phyloP scores from a whole-genome alignment of 371 early-diverging fungal species.

The Umbelopsis sp. region DNA sequence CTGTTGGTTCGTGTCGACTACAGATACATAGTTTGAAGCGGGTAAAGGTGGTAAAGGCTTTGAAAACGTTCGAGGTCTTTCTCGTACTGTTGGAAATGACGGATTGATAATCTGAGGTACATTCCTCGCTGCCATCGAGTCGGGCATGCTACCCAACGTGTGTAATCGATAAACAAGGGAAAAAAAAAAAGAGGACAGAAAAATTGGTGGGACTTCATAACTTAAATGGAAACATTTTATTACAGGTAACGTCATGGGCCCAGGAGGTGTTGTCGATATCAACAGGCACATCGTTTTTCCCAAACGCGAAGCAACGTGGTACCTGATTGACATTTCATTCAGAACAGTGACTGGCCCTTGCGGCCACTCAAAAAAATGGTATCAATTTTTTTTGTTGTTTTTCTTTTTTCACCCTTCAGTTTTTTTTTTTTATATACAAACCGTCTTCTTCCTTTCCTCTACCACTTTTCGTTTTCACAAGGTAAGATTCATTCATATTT shows the following conservation, averaged over 20 bases:
- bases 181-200: background rate
- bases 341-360: background rate
- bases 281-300: too few relatives aligned
- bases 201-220: background rate
- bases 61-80: slow-evolving; percentile 3
- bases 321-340: too few relatives aligned
- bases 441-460: too few relatives aligned
- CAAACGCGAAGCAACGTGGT: too few relatives aligned
- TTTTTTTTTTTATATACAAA: too few relatives aligned
- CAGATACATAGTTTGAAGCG: slow-evolving; percentile 3
- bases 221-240: background rate
- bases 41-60: slow-evolving; percentile 12
- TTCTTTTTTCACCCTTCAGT: background rate
- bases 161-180: background rate
- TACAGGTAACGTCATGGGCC: slow-evolving; percentile 10
- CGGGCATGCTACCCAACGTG: background rate
- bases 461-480: background rate
- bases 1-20: slow-evolving; percentile 2
- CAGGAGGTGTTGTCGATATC: too few relatives aligned
- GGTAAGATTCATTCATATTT: background rate
- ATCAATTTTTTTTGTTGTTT: background rate
- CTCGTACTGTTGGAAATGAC: background rate
- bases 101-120: background rate
- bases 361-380: background rate
- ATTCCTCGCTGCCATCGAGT: background rate